Conservation (phyloP, 1,139 yeast species). For the Barnettozyma hawaiiensis region DNA sequence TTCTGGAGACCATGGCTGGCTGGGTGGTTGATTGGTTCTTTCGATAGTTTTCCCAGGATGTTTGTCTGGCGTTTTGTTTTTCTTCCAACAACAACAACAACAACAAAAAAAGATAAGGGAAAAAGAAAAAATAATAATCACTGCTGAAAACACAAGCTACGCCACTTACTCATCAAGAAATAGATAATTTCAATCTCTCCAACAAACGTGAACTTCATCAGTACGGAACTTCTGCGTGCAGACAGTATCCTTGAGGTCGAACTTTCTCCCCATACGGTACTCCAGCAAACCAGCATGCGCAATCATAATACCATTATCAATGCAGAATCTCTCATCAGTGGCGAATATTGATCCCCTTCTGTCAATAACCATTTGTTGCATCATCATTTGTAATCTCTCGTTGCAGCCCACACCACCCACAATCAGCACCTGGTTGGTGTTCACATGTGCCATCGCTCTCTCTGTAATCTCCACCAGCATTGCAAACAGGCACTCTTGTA, state of each 20-base stretch:
- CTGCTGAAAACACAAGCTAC: too few relatives aligned
- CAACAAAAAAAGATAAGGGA: background rate
- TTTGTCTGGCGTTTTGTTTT: background rate
- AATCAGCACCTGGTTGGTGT: conserved; percentile 79
- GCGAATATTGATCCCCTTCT: conserved; percentile 85
- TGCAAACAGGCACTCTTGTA: conserved; percentile 88
- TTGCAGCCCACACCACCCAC: conserved; percentile 99
- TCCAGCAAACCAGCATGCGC: conserved; percentile 95
- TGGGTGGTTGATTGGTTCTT: too few relatives aligned
- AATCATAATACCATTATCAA: conserved; percentile 97
- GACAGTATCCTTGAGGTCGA: conserved; percentile 61
- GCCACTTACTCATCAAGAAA: too few relatives aligned
- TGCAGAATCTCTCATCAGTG: conserved; percentile 94
- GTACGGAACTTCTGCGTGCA: conserved; percentile 93
- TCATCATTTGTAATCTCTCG: conserved; percentile 88
- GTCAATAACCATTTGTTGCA: conserved; percentile 87
- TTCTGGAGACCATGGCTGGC: conserved; percentile 20
- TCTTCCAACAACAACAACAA: background rate
- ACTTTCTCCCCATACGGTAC: conserved; percentile 71
- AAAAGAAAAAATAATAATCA: too few relatives aligned
- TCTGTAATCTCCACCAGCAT: conserved; percentile 98
- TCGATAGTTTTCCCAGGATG: background rate
- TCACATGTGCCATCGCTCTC: conserved; percentile 97
- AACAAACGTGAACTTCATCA: conserved; percentile 84
- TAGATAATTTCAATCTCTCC: conserved; percentile 53